Base-by-base conservation (phyloP, 139 green algal species). In the Diplosphaera chodatii region DNA sequence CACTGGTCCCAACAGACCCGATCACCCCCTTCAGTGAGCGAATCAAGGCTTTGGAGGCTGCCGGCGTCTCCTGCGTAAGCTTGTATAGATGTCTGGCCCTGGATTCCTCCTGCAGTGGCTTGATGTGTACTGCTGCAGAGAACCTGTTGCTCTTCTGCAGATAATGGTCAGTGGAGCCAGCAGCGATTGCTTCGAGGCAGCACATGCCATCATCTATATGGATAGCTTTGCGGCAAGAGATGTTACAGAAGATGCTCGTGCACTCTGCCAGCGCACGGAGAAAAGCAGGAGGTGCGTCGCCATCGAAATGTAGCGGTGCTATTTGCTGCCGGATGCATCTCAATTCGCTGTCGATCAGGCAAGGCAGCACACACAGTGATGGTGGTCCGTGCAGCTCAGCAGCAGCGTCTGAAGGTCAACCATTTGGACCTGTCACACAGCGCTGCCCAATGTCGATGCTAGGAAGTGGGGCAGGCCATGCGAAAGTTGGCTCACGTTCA, bases 111-210 rank as follows among this genome's bases (percentile, higher is more conserved):
- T n/a, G n/a, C n/a, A n/a, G n/a, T n/a, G n/a, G n/a, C n/a, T n/a
- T n/a, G n/a, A n/a, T n/a, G n/a, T n/a, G n/a, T n/a, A n/a, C n/a
- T n/a, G n/a, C n/a, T n/a, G n/a, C n/a, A n/a, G n/a, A n/a, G n/a
- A n/a, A n/a, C n/a, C n/a, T n/a, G n/a, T n/a, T n/a, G n/a, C n/a
- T n/a, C n/a, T n/a, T 48, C 3, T 59, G 48, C 48, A 59, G 48
- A 18, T 91, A 6, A 30, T 89, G 4, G 85, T 91, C 55, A 87
- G 87, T 21, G 87, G 87, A 27, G 87, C 84, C 63, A 77, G 29
- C n/a, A 87, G 87, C 10, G 86, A 91, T 29, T 91, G 88, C 72
- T 92, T 91, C 74, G 73, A 72, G 2, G 71, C 81, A 28, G 84
- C 86, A 65, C 81, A 92, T 64, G 73, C 48, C 0, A 79, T 93